phyloP scores from a whole-genome alignment of 192 early-diverging fungal species.

The Oehlia diaphana region DNA sequence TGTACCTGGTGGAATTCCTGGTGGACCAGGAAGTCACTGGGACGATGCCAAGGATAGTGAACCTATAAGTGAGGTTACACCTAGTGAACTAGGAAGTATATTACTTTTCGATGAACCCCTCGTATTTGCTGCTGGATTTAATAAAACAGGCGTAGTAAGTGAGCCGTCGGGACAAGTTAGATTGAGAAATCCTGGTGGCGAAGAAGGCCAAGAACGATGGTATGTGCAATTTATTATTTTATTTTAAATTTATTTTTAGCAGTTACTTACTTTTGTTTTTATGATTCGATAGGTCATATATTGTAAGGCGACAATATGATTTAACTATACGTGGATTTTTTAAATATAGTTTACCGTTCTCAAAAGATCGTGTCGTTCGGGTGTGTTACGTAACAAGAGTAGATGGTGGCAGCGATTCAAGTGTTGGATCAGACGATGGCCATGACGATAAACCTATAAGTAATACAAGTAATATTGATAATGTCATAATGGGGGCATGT shows the following conservation, averaged over 20 bases:
- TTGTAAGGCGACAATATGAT: not conserved
- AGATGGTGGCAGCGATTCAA: not conserved
- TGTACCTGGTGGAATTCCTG: constrained; percentile 29
- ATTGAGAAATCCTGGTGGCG: constrained; percentile 12
- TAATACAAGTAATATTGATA: not conserved
- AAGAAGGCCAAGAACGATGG: constrained; percentile 14
- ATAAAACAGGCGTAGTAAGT: constrained; percentile 7
- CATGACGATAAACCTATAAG: not conserved
- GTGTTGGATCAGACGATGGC: not conserved
- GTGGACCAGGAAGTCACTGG: constrained; percentile 11
- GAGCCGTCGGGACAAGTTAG: constrained; percentile 4
- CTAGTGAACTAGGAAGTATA: constrained; percentile 28
- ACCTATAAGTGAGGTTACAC: not conserved
- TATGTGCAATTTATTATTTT: not conserved
- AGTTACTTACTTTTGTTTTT: not conserved
- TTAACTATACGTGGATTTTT: constrained; percentile 20
- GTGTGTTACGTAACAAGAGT: constrained; percentile 7
- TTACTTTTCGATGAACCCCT: constrained; percentile 28
- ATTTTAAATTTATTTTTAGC: not conserved
- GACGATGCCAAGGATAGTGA: not conserved
- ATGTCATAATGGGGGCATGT: not conserved
- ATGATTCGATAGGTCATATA: constrained; percentile 2
- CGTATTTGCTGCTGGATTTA: constrained; percentile 24
- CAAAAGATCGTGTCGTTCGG: not conserved
- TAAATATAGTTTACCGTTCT: constrained; percentile 17